Conservation (phyloP, 257 asterid species). For the Fraxinus cuspidata region DNA sequence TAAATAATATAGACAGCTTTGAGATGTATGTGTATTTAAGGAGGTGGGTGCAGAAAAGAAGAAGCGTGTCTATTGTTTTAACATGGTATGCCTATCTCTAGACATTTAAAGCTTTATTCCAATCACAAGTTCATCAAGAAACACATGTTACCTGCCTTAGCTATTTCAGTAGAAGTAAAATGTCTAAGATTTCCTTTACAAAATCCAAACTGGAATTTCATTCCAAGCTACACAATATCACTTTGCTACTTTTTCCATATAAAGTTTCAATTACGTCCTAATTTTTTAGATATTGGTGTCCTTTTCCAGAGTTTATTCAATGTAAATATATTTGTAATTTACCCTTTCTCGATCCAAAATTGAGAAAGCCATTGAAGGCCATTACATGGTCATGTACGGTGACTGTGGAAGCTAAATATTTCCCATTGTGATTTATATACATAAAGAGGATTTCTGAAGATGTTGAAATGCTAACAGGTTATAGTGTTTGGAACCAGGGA, state of each 20-base stretch:
- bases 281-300: background rate
- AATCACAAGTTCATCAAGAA: background rate
- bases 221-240: background rate
- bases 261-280: background rate
- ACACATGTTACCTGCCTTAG: background rate
- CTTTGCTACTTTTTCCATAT: background rate
- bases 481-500: background rate
- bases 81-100: background rate
- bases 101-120: background rate
- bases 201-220: background rate
- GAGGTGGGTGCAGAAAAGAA: background rate
- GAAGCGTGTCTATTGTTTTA: background rate
- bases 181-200: no score
- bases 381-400: no score
- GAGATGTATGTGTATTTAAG: background rate
- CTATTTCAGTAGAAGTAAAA: no score
- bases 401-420: background rate
- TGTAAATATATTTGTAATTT: no score
- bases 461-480: background rate
- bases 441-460: background rate
- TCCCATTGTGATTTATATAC: background rate
- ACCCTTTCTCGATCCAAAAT: background rate
- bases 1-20: background rate
- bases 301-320: background rate
- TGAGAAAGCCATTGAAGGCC: background rate